Base-by-base conservation (phyloP, 2,329 filamentous ascomycete genomes). In the Tolypocladium ovalisporum region DNA sequence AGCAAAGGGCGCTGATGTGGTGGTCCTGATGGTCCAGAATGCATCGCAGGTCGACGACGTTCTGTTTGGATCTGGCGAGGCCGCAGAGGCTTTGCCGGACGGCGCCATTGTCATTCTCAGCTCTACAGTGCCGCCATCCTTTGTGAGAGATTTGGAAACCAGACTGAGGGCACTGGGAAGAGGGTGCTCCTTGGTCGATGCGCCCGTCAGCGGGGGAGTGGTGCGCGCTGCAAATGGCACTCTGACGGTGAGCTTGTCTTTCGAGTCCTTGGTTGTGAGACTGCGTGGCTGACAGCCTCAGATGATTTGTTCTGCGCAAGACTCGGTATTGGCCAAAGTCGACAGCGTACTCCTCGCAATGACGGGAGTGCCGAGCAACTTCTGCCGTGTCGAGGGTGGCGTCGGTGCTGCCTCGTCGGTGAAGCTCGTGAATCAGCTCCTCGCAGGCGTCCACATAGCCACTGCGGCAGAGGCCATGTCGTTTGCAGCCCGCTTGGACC, bases 371-470 rank as follows among this genome's bases (percentile, higher is more conserved):
- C 54, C 62, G 0, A 65, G 56, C 56, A 73, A 71, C 54, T 59
- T 73, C 12, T 81, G 79, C 64, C 71, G 75, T 22, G 76, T 83
- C 10, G 67, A 73, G 17, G 80, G 80, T 2, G 79, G 75, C 1
- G 71, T 82, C 52, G 78, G 77, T 32, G 74, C 74, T 5, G 80
- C 79, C 5, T 80, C 76, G 12, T 82, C 81, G 24, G 78, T 81
- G 63, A 83, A 83, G 62, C 76, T 83, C 53, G 76, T 84, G 54
- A 79, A 83, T 63, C 79, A 84, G 62, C 74, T 83, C 5, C 76
- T 85, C 47, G 79, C 80, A 0, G 81, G 79, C 1, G 78, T 82
- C 5, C 81, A 85, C 64, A 82, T 85, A 52, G 74, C 79, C 10
- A 71, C 77, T 0, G 75, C 80, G 3, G 76, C 75, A 19, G 82